Base-by-base conservation (phyloP, 257 asterid species). In the Capsicum rhomboideum region DNA sequence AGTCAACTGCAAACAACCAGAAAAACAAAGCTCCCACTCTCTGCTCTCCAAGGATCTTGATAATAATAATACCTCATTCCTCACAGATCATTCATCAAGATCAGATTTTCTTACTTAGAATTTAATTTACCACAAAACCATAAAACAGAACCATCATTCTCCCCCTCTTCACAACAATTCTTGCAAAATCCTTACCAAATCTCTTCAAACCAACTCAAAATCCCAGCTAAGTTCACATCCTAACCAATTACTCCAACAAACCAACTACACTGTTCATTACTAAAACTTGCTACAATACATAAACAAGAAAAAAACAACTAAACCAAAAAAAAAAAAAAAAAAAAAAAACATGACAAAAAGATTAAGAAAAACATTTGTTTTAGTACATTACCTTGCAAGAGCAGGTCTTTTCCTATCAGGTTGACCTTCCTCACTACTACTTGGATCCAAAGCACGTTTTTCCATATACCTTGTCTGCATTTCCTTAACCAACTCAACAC, bases 321-420 rank as follows among this genome's bases (percentile, higher is more conserved):
- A 9, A 18, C 8, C 13, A 31, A 67, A 16, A 26, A 7, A 12
- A 37, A 11, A 28, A 31, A 67, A 16, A 26, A 7, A 12, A 28
- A 31, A 67, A 16, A 26, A 7, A 12, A 37, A 11, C 12, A n/a
- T 4, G 6, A 59, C 31, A 4, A 23, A 61, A 18, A 7, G 7
- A 55, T 56, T 58, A 12, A 13, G n/a, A n/a, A n/a, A n/a, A 64
- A 64, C 23, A 6, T 16, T 3, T 9, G 8, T 61, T 37, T 20
- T 44, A 9, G 44, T 49, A 79, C 85, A 64, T 79, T 87, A 96
- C 99, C 97, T 96, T 28, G 98, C 98, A 85, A 96, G 98, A 90
- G 99, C 99, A 8, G 98, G 99, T 12, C 98, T 91, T 83, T 96
- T 96, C 90, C 95, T 84, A n/a, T 93, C 93, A 44, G 98, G 98